Evolutionary conservation across 1,139 yeast genomes (phyloP), one percentile per base, ranked within the genome.

Genomic region (Yamadazyma blattariae): DNA sequence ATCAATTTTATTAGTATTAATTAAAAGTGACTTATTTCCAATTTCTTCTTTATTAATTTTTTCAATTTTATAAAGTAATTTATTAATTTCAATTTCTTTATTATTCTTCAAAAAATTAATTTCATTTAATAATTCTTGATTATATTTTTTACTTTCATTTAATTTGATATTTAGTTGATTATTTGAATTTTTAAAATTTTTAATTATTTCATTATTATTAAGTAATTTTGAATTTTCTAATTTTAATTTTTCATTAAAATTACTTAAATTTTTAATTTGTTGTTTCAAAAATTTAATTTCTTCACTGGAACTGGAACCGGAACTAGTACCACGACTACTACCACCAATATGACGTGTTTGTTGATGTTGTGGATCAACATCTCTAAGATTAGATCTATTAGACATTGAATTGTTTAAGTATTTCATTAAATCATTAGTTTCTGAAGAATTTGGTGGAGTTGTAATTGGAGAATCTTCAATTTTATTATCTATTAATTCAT

Each of bases 111-210:
- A 29, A 39, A 43, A 43, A 12, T 39, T 41, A 9, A 52, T 38
- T 34, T 51, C 56, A 32, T 52, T 51, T 26, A 49, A 43, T 15
- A 50, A 36, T 31, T 48, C 56, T 21, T 45, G 37, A 35, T 46
- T 46, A 30, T 39, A 47, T 12, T 29, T 30, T 27, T 37, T 42
- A 2, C 45, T 41, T 15, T 47, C 46, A 18, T 38, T 32, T 18
- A 46, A 35, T 29, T 44, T 46, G 14, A 29, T 33, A 6, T 39
- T 37, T 11, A 46, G 31, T 33, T 42, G 42, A 29, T 37, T 37
- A 17, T 39, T 41, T 3, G 35, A 10, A 10, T 25, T 21, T 26
- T 39, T 42, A 14, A 37, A 35, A 11, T 32, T 23, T 17, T 34
- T 33, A 13, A 37, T 20, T 5, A 7, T 17, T 25, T 37, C 36